Conservation (phyloP, 495 filamentous ascomycete species). For the Neurospora cerealis region DNA sequence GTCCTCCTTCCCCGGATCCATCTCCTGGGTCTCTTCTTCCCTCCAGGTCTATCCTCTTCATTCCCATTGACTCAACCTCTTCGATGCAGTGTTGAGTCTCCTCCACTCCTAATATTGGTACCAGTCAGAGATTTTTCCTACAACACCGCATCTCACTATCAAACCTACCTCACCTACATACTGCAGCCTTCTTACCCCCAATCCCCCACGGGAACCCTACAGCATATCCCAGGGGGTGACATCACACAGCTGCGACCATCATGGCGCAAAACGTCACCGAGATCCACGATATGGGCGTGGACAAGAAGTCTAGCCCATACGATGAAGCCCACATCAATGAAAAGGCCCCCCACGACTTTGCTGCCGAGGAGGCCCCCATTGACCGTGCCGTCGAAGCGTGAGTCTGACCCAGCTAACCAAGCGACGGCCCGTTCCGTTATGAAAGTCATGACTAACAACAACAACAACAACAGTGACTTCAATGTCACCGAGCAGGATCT, state of each 20-base stretch:
- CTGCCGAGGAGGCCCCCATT: background rate
- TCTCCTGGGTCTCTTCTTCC: background rate
- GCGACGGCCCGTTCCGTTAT: background rate
- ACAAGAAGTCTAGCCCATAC: background rate
- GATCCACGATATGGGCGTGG: background rate
- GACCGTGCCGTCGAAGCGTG: conserved; percentile 4
- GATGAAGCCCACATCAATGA: background rate
- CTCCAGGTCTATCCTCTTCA: background rate
- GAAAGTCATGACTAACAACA: background rate
- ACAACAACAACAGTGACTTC: conserved; percentile 3
- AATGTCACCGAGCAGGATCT: conserved; percentile 20
- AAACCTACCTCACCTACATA: background rate
- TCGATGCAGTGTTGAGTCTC: background rate
- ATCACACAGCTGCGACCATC: background rate
- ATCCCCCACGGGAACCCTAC: background rate
- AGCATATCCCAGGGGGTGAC: background rate
- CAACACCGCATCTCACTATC: background rate
- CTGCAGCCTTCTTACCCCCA: background rate
- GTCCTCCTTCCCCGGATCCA: background rate
- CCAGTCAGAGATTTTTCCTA: background rate
- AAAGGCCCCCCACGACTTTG: background rate
- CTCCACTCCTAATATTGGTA: background rate
- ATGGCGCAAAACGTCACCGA: background rate
- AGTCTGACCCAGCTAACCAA: background rate
- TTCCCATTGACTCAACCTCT: background rate